Base-by-base conservation (phyloP, 2,329 filamentous ascomycete species). In the Cladosporium sp. region DNA sequence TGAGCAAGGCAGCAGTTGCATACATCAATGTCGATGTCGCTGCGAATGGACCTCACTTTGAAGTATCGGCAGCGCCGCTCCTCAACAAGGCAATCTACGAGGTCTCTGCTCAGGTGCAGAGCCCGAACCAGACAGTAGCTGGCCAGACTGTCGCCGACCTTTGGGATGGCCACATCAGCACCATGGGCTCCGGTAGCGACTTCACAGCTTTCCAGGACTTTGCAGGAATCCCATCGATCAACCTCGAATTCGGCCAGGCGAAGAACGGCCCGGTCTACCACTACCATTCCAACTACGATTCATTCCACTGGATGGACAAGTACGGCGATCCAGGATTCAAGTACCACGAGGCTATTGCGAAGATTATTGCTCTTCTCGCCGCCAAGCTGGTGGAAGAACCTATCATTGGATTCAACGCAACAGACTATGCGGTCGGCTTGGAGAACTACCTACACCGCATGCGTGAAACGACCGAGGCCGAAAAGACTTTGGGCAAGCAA, bases 1-100 rank as follows among this genome's bases (percentile, higher is more conserved):
- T 96, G 12, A 80, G 82, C 2, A 80, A 80, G 3, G 81, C 88
- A 40, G 88, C 86, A 59, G 83, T 96, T 15, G 90, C 90, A 9
- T 96, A 96, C 69, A 74, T 96, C 63, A 96, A 96, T 72, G 85
- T 96, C 58, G 92, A 96, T 66, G 85, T 91, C 5, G 89, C 87
- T 30, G 82, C 87, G 3, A 71, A 78, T 5, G 89, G 90, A 0
- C 82, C 84, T 0, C 59, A 78, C n/a, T 90, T 94, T 68, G 66
- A 68, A 1, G 82, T 84, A 15, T 77, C 83, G 0, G 89, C 89
- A 0, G 89, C 89, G 12, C 92, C 92, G 0, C 76, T 96, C 3
- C 78, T 96, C 22, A 86, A 92, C 73, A 82, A 86, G 61, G 80
- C 90, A 6, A 80, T 96, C 47, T 82, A 87, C 64, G 84, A 90